phyloP scores from a whole-genome alignment of 441 rosid genomes.

The Aleurites moluccanus region DNA sequence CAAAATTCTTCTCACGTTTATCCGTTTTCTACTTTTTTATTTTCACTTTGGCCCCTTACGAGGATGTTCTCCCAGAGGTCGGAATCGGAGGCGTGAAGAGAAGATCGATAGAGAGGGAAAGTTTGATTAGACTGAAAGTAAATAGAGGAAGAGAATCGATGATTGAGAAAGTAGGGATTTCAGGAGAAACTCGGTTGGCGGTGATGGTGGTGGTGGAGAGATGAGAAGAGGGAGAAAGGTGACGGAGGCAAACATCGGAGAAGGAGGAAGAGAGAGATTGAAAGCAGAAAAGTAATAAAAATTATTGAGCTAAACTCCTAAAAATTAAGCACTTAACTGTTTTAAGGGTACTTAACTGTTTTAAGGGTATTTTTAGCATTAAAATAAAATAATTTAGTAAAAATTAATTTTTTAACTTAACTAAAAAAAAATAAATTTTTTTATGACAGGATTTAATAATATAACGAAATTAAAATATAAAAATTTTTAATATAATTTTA shows the following conservation, averaged over 20 bases:
- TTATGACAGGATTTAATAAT: too few species aligned
- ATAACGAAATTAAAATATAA: too few species aligned
- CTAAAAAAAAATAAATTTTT: too few species aligned
- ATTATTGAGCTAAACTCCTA: too few species aligned
- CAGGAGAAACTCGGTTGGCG: constrained; percentile 46
- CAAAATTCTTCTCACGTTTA: constrained; percentile 41
- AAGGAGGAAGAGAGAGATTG: constrained; percentile 72
- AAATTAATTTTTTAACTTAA: too few species aligned
- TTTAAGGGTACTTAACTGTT: too few species aligned
- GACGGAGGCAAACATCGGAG: constrained; percentile 58
- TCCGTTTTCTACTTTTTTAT: constrained; percentile 70
- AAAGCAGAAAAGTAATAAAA: constrained; percentile 52
- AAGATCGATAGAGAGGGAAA: constrained; percentile 87
- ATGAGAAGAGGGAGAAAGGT: constrained; percentile 30
- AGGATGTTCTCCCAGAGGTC: constrained; percentile 46
- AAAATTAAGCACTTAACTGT: too few species aligned
- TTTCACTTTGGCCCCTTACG: constrained; percentile 63
- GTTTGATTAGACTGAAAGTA: constrained; percentile 68
- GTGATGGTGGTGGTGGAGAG: constrained; percentile 15
- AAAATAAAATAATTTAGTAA: too few species aligned
- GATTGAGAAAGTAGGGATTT: constrained; percentile 31
- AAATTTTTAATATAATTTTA: too few species aligned
- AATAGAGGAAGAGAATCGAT: constrained; percentile 77
- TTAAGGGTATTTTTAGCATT: too few species aligned
- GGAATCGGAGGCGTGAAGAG: constrained; percentile 59